Base-by-base conservation (phyloP, 73 alveolate genomes). In the Paramecium bursaria region DNA sequence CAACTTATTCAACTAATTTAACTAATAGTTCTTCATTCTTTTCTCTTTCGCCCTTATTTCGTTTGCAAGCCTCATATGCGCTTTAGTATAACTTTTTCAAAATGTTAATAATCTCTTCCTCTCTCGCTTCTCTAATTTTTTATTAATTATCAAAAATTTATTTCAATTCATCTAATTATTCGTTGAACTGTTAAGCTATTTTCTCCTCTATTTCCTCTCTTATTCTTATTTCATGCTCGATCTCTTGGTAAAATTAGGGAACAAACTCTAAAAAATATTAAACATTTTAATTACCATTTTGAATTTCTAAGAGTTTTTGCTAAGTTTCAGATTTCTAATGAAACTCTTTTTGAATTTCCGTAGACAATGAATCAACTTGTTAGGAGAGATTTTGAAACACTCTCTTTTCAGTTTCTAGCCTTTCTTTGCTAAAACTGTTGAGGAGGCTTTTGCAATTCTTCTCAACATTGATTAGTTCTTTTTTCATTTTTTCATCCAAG, bases 11-110 rank as follows among this genome's bases (percentile, higher is more conserved):
- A 25, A 79, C 89, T 42, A 79, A 73, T 54, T 55, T 79, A 48
- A 79, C 89, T 53, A 79, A 79, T 73, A 79, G 46, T 54, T 79
- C 89, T 79, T 79, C 89, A 54, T 73, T 79, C 39, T 73, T 79
- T 79, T 79, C 89, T 79, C 89, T 79, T 1, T 79, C 89, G 15
- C 67, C 53, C 54, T 57, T 79, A 46, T 73, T 53, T 55, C 89
- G 51, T 55, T 61, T 73, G 39, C 75, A 53, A 10, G 80, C 80
- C 15, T 79, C 89, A 54, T 54, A 53, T 9, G 76, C 82, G 46
- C 46, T 79, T 14, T 61, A 53, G 13, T 79, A 79, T 30, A 79
- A 53, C 15, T 53, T 73, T 39, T 79, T 79, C 25, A 79, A 73
- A 1, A 79, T 79, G 17, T 73, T 73, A 11, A 79, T 79, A 2